phyloP scores from a whole-genome alignment of 345 rosid species.

The Luvunga scandens region DNA sequence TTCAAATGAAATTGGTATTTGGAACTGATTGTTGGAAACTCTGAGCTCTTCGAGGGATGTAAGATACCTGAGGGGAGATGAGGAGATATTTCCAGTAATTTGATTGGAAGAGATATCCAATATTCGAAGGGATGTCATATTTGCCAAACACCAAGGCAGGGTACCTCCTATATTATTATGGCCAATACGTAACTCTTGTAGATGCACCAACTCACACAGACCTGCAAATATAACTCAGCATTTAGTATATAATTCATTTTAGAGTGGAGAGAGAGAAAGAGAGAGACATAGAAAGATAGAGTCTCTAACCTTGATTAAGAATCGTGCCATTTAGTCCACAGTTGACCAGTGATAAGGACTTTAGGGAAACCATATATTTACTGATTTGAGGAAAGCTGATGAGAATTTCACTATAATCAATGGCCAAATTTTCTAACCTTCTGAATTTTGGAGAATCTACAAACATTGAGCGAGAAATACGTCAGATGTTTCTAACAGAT shows the following conservation, averaged over 20 bases:
- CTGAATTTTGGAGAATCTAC: background rate
- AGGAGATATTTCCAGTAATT: background rate
- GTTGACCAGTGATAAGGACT: background rate
- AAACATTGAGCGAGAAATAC: too few species aligned
- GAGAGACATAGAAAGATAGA: too few species aligned
- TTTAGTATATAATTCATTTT: too few species aligned
- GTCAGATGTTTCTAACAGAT: too few species aligned
- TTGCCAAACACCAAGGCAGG: background rate
- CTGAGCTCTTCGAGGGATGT: background rate
- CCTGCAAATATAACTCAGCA: background rate
- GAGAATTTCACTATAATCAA: background rate
- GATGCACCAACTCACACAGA: background rate
- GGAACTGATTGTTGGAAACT: slow-evolving; percentile 2
- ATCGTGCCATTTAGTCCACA: background rate
- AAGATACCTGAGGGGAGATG: background rate
- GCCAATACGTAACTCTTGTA: background rate
- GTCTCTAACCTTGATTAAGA: background rate
- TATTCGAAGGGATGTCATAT: background rate
- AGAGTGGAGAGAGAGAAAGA: too few species aligned
- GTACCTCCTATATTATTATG: background rate
- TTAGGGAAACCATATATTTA: background rate
- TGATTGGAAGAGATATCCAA: slow-evolving; percentile 9
- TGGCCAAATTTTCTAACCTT: background rate
- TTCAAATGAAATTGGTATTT: slow-evolving; percentile 4
- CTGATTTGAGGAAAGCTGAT: background rate